Evolutionary conservation across 2,329 filamentous ascomycete genomes (phyloP).

Genomic region (Fonsecaea pugnacius): DNA sequence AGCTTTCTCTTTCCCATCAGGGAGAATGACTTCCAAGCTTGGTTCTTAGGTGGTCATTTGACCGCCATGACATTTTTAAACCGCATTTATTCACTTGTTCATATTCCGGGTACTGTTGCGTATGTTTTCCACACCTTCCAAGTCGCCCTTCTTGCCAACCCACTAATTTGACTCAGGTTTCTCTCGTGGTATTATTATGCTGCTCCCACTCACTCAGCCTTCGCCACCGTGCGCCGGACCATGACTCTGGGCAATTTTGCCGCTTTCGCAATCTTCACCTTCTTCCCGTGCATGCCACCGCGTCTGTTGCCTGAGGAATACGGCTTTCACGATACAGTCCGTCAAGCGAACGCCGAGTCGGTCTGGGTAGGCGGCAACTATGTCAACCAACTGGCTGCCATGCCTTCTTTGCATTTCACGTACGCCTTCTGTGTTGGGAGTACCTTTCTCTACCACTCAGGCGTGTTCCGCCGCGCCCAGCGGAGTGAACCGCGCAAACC

Average conservation of each 20-base stretch:
- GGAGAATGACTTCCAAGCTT: slow-evolving; percentile 53
- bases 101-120: slow-evolving; percentile 58
- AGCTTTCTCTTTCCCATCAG: slow-evolving; percentile 47
- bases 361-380: slow-evolving; percentile 62
- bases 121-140: slow-evolving; percentile 39
- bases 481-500: slow-evolving; percentile 49
- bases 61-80: slow-evolving; percentile 53
- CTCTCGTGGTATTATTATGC: slow-evolving; percentile 51
- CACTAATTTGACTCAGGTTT: slow-evolving; percentile 43
- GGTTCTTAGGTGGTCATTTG: slow-evolving; percentile 51
- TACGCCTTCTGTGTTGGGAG: slow-evolving; percentile 62
- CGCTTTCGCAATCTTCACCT: slow-evolving; percentile 65
- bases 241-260: slow-evolving; percentile 66
- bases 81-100: slow-evolving; percentile 56
- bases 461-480: slow-evolving; percentile 52
- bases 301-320: slow-evolving; percentile 63
- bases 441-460: slow-evolving; percentile 59
- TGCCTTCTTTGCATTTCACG: slow-evolving; percentile 62
- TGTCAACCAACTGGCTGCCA: slow-evolving; percentile 63
- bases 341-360: slow-evolving; percentile 58
- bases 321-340: slow-evolving; percentile 66
- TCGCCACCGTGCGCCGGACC: slow-evolving; percentile 61
- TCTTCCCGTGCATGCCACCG: slow-evolving; percentile 68
- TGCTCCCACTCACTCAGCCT: slow-evolving; percentile 53
- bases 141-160: neutral